Evolutionary conservation across 176 grass and related monocot genomes (phyloP).

Genomic region (Zoysia japonica): DNA sequence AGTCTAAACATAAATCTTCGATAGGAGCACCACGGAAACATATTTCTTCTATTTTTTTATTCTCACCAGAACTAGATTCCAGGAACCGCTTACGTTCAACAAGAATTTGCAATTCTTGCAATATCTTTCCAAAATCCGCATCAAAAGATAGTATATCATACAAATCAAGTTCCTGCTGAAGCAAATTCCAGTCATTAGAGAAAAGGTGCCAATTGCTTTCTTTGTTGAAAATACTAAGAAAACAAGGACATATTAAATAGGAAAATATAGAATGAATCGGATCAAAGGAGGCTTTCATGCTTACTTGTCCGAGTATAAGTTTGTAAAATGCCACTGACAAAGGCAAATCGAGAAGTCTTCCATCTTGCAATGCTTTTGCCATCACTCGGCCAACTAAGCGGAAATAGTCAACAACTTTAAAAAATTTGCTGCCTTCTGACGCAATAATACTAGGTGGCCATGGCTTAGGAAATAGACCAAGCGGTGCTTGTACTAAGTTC

Average conservation of each 20-base stretch:
- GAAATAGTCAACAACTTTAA: constrained; percentile 78
- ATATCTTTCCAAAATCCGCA: constrained; percentile 67
- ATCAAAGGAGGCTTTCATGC: neutral
- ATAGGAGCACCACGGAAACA: constrained; percentile 60
- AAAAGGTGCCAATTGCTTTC: neutral
- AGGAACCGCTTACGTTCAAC: constrained; percentile 59
- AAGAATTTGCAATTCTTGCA: constrained; percentile 83
- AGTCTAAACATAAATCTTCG: constrained; percentile 78
- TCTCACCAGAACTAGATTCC: constrained; percentile 41
- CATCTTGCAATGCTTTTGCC: constrained; percentile 96
- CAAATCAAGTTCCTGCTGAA: constrained; percentile 80
- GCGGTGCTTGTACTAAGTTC: constrained; percentile 61
- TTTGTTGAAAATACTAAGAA: neutral
- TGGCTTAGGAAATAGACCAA: constrained; percentile 84
- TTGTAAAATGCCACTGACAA: constrained; percentile 86
- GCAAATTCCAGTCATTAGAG: constrained; percentile 32
- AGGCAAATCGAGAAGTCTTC: constrained; percentile 78
- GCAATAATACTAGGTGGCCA: constrained; percentile 57
- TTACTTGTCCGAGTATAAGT: constrained; percentile 78
- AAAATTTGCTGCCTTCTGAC: constrained; percentile 68
- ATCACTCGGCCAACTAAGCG: constrained; percentile 66
- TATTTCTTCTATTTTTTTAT: constrained; percentile 47
- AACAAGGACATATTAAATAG: neutral
- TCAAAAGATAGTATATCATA: constrained; percentile 83
- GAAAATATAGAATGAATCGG: constrained; percentile 5